Evolutionary conservation across 2,329 filamentous ascomycete genomes (phyloP).

Genomic region (Microsporum audouinii): DNA sequence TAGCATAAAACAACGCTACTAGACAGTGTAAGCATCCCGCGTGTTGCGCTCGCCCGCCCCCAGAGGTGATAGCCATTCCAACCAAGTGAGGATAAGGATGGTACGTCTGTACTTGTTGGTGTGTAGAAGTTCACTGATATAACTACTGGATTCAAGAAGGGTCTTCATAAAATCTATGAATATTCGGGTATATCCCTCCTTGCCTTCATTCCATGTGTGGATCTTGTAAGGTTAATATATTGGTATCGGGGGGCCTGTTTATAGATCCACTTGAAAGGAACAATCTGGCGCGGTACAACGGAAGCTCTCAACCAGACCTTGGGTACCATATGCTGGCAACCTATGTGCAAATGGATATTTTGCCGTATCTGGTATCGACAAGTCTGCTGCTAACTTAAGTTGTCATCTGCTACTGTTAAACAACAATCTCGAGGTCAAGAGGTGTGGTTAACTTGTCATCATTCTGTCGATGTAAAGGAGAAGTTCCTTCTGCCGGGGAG

Average conservation of each 20-base stretch:
- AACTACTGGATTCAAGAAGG: not conserved
- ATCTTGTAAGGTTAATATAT: not conserved
- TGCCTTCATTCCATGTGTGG: not conserved
- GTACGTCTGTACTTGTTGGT: not conserved
- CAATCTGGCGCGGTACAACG: not conserved
- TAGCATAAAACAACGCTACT: not conserved
- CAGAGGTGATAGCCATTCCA: not conserved
- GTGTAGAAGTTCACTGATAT: not conserved
- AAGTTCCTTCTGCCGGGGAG: not conserved
- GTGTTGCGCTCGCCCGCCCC: not conserved
- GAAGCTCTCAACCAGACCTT: not conserved
- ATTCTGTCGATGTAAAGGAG: not conserved
- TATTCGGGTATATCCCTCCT: not conserved
- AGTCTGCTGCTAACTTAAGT: not conserved
- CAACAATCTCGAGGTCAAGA: not conserved
- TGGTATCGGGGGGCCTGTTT: not conserved
- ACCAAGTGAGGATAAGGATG: not conserved
- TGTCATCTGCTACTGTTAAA: not conserved
- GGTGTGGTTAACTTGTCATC: not conserved
- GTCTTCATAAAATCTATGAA: not conserved
- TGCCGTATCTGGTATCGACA: not conserved
- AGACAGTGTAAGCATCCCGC: not conserved
- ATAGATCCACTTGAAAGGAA: not conserved
- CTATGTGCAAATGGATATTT: not conserved
- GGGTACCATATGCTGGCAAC: not conserved